Percentiles rank a stretch among this genome's conserved stretches.
Conservation (phyloP, 2,329 filamentous ascomycete genomes). For the Tolypocladium tundrense region DNA sequence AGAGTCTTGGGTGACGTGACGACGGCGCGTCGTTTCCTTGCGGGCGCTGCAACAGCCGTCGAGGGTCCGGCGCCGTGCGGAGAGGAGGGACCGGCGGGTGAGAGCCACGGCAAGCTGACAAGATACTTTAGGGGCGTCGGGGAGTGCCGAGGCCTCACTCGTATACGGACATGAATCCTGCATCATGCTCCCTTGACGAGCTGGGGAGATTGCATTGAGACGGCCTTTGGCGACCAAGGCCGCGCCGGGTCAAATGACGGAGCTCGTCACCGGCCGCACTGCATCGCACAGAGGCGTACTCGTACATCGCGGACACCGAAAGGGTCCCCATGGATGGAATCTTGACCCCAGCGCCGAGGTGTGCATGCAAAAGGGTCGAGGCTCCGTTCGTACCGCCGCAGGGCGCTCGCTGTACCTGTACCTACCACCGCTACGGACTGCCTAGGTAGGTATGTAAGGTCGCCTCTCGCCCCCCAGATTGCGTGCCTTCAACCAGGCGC, state of each 20-base stretch:
- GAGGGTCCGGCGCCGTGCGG: neutral
- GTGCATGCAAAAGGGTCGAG: neutral
- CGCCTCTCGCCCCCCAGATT: neutral
- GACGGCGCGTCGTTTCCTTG: neutral
- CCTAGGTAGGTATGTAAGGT: neutral
- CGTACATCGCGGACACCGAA: neutral
- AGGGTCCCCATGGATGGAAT: neutral
- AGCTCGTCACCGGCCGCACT: neutral
- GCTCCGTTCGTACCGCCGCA: neutral
- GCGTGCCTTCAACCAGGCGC: neutral
- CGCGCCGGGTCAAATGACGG: neutral
- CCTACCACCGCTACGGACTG: neutral
- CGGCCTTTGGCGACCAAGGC: neutral
- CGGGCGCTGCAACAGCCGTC: neutral
- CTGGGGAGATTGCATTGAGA: neutral
- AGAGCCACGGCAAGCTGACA: no score
- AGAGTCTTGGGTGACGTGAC: neutral
- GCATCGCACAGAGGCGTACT: neutral
- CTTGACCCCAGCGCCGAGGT: neutral
- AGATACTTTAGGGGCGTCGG: neutral
- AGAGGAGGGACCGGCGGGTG: neutral
- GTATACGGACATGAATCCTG: neutral
- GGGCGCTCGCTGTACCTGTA: neutral
- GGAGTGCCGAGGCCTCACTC: neutral
- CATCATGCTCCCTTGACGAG: neutral